Conservation (phyloP, 2,329 filamentous ascomycete species). For the Exophiala mesophila region DNA sequence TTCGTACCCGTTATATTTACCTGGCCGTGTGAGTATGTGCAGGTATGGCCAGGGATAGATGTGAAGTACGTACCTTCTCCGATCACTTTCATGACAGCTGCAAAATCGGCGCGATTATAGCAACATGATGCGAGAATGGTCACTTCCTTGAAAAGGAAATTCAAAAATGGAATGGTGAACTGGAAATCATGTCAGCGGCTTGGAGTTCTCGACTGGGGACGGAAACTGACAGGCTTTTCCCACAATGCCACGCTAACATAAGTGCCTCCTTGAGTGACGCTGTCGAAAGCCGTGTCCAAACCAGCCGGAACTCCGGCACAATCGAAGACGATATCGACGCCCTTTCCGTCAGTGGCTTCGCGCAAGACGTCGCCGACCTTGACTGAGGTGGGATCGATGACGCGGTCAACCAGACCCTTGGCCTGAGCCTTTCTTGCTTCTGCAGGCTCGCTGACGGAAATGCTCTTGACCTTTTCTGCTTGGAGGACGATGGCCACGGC, state of each 20-base stretch:
- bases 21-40: slow-evolving; percentile 13
- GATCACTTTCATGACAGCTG: slow-evolving; percentile 30
- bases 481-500: slow-evolving; percentile 43
- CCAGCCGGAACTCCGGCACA: slow-evolving; percentile 50
- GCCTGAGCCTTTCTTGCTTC: slow-evolving; percentile 44
- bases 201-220: no score
- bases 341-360: slow-evolving; percentile 34
- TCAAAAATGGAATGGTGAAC: slow-evolving; percentile 26
- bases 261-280: slow-evolving; percentile 44
- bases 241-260: slow-evolving; percentile 53
- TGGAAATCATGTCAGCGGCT: background rate
- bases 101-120: slow-evolving; percentile 32
- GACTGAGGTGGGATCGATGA: slow-evolving; percentile 46
- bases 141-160: slow-evolving; percentile 30
- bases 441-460: slow-evolving; percentile 50
- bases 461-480: slow-evolving; percentile 34
- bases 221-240: slow-evolving; percentile 43
- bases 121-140: slow-evolving; percentile 28
- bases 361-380: slow-evolving; percentile 39
- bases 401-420: slow-evolving; percentile 45
- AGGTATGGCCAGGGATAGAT: background rate
- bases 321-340: slow-evolving; percentile 49
- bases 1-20: slow-evolving; percentile 30
- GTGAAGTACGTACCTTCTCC: slow-evolving; percentile 25
- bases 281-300: slow-evolving; percentile 44